A percentile compares a stretch with the other conserved stretches of the same genome.
Conservation (phyloP, 2,329 filamentous ascomycete species). For the Didymella keratinophila region DNA sequence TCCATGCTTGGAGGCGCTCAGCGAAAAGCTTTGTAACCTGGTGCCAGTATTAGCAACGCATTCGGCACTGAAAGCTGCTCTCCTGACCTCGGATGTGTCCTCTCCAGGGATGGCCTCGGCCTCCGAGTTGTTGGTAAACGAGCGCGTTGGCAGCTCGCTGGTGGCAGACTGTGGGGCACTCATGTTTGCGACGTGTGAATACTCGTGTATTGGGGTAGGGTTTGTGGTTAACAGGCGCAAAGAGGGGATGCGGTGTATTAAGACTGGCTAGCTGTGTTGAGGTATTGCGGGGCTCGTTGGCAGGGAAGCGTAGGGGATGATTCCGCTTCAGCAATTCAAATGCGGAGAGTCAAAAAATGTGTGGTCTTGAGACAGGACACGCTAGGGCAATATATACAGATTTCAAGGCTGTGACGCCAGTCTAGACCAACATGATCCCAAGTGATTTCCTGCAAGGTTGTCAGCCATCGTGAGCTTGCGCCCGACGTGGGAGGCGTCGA, state of each 20-base stretch:
- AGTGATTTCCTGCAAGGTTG: slow-evolving; percentile 19
- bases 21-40: slow-evolving; percentile 69
- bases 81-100: slow-evolving; percentile 54
- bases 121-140: slow-evolving; percentile 46
- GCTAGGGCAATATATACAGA: slow-evolving; percentile 11
- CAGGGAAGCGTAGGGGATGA: slow-evolving; percentile 10
- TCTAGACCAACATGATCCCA: slow-evolving; percentile 12
- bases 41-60: slow-evolving; percentile 3
- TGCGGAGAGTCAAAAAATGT: background rate
- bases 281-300: slow-evolving; percentile 19
- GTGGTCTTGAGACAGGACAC: background rate
- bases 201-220: background rate
- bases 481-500: slow-evolving; percentile 13
- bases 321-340: slow-evolving; percentile 2
- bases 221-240: slow-evolving; percentile 2
- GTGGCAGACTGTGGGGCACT: slow-evolving; percentile 46
- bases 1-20: slow-evolving; percentile 93
- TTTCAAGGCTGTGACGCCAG: slow-evolving; percentile 14
- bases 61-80: background rate
- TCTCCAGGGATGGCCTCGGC: slow-evolving; percentile 59
- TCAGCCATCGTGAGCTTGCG: slow-evolving; percentile 11
- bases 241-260: slow-evolving; percentile 8
- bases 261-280: slow-evolving; percentile 15
- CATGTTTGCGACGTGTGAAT: slow-evolving; percentile 31
- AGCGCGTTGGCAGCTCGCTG: slow-evolving; percentile 41